Conservation (phyloP, 257 asterid genomes). For the Ilex asprella region DNA sequence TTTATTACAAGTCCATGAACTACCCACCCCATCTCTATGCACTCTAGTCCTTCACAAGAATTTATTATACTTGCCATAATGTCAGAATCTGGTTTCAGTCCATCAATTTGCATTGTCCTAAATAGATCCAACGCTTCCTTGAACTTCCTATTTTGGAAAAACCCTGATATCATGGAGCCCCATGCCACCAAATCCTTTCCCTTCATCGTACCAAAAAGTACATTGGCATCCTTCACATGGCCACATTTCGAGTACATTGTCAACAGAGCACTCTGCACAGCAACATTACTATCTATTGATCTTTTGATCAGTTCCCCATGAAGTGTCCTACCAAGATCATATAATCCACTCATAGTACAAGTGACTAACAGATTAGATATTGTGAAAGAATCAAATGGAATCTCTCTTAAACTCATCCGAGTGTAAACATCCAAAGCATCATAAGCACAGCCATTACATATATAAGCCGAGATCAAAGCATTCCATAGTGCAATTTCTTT, state of each 20-base stretch:
- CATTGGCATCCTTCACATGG: constrained; percentile 29
- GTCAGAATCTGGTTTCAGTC: constrained; percentile 52
- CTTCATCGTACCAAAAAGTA: constrained; percentile 49
- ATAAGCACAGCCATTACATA: constrained; percentile 29
- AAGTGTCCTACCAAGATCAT: constrained; percentile 37
- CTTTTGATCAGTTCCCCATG: constrained; percentile 66
- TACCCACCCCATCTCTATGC: constrained; percentile 34
- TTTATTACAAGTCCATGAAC: constrained; percentile 57
- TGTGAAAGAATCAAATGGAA: constrained; percentile 70
- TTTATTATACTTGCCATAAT: constrained; percentile 37
- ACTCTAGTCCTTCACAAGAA: constrained; percentile 37
- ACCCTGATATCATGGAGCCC: constrained; percentile 76
- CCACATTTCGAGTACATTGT: constrained; percentile 84
- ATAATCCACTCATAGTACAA: constrained; percentile 38
- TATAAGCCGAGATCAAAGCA: constrained; percentile 80
- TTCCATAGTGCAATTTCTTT: constrained; percentile 70
- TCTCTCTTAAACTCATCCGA: constrained; percentile 34
- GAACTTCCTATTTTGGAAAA: constrained; percentile 39
- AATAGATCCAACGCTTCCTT: constrained; percentile 43
- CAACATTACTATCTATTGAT: constrained; percentile 41
- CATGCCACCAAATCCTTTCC: constrained; percentile 71
- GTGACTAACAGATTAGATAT: constrained; percentile 48
- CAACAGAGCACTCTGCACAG: constrained; percentile 62
- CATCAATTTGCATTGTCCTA: constrained; percentile 42
- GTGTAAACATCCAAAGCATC: constrained; percentile 48